Evolutionary conservation across 805 yeast genomes (phyloP).

Genomic region (Myxozyma neotropica): DNA sequence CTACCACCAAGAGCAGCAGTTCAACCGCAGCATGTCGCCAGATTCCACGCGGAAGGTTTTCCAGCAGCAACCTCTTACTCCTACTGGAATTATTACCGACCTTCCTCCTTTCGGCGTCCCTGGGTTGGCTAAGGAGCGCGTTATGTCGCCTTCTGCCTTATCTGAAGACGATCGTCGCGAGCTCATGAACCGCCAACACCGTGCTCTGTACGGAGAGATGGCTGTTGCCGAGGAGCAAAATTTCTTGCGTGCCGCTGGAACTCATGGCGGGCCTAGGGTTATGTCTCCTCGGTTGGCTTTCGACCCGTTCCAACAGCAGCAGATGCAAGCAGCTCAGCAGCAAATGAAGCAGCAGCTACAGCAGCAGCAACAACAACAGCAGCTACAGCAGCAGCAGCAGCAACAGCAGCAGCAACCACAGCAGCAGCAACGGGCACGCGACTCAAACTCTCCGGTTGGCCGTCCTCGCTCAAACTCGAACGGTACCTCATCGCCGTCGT

Average conservation of each 20-base stretch:
- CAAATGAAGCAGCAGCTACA: constrained; percentile 8
- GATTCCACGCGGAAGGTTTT: constrained; percentile 28
- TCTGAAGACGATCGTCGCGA: constrained; percentile 36
- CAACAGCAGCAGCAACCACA: constrained; percentile 11
- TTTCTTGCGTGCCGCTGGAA: constrained; percentile 18
- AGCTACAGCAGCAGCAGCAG: constrained; percentile 11
- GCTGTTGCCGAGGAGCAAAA: constrained; percentile 24
- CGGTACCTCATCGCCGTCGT: constrained; percentile 34
- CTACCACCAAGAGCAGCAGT: constrained; percentile 36
- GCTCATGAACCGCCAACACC: constrained; percentile 32
- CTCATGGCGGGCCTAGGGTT: constrained; percentile 27
- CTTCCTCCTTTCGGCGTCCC: constrained; percentile 22
- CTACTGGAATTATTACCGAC: constrained; percentile 25
- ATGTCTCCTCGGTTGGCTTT: constrained; percentile 33
- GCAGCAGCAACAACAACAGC: constrained; percentile 18
- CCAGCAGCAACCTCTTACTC: constrained; percentile 11
- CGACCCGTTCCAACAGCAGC: constrained; percentile 31
- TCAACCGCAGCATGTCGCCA: constrained; percentile 33
- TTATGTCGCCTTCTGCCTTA: constrained; percentile 32
- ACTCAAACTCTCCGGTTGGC: constrained; percentile 24
- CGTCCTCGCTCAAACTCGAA: constrained; percentile 33
- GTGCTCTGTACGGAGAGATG: constrained; percentile 30
- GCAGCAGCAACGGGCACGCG: constrained; percentile 1
- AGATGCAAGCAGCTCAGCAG: constrained; percentile 8
- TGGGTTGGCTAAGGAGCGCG: constrained; percentile 26